phyloP scores from a whole-genome alignment of 2,329 filamentous ascomycete species.

The Colletotrichum nymphaeae region DNA sequence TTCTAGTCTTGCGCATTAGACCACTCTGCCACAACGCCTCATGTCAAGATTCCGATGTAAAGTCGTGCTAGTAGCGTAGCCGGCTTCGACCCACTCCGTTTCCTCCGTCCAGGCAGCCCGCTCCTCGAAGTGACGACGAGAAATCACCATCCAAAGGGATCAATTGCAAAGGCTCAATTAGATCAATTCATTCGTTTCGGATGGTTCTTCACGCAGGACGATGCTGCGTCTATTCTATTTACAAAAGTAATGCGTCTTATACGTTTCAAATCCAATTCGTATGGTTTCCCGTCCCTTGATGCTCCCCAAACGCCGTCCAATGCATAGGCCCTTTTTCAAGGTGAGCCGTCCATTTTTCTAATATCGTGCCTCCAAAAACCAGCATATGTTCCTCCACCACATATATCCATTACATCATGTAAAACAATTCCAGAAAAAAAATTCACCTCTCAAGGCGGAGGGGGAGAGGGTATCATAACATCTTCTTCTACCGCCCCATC shows the following conservation, averaged over 20 bases:
- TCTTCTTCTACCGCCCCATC: conserved; percentile 17
- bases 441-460: not conserved
- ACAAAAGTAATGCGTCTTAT: no score
- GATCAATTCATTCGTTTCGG: not conserved
- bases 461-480: not conserved
- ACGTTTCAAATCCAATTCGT: not conserved
- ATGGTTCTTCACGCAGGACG: not conserved
- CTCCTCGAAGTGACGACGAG: no score
- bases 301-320: conserved; percentile 21
- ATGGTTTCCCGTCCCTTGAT: not conserved
- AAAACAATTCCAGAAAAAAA: not conserved
- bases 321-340: not conserved
- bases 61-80: fast-evolving
- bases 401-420: conserved; percentile 9
- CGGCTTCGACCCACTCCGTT: not conserved
- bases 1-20: conserved; percentile 36
- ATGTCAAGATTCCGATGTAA: fast-evolving
- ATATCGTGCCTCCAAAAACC: not conserved
- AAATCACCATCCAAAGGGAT: no score
- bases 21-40: conserved; percentile 35
- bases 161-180: not conserved
- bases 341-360: conserved; percentile 12
- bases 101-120: fast-evolving
- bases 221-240: not conserved
- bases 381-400: not conserved